A percentile compares a stretch with the other conserved stretches of the same genome.
These are phyloP conservation scores for Thalia dealbata DNA, from an alignment of 176 grass and related monocot genomes.

Conservation along the genomic window DNA sequence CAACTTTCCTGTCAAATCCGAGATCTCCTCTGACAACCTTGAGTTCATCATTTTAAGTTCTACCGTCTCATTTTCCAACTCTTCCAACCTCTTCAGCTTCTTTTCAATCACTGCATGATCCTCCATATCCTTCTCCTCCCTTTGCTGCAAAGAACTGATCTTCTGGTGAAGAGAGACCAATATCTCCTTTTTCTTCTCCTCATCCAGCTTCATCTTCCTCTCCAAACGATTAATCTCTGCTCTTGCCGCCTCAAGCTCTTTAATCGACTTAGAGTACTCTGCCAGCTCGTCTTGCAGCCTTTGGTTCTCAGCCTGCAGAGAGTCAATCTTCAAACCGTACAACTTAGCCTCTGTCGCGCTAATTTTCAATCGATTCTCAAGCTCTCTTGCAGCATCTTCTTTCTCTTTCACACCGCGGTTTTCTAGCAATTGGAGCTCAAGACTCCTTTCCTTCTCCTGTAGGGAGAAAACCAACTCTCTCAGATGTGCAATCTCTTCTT, in stretches of 20 bases:
- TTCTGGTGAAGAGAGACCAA: constrained; percentile 41
- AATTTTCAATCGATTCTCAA: constrained; percentile 78
- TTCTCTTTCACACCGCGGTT: constrained; percentile 52
- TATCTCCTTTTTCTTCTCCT: constrained; percentile 42
- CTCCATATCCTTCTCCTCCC: constrained; percentile 23
- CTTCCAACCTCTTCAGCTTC: constrained; percentile 41
- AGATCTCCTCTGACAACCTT: constrained; percentile 59
- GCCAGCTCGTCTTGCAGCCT: constrained; percentile 40
- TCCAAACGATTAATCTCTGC: constrained; percentile 45
- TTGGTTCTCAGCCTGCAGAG: constrained; percentile 68
- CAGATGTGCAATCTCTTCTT: constrained; percentile 46
- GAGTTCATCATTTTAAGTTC: constrained; percentile 50
- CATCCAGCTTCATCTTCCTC: constrained; percentile 37
- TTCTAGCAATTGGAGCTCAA: constrained; percentile 54
- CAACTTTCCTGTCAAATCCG: constrained; percentile 37
- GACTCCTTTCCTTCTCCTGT: constrained; percentile 58
- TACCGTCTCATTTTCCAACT: constrained; percentile 49
- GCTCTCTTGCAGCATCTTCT: constrained; percentile 45
- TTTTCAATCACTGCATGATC: constrained; percentile 24
- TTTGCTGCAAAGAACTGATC: constrained; percentile 25
- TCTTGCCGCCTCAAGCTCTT: constrained; percentile 46
- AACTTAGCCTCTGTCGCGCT: constrained; percentile 50
- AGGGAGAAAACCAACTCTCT: constrained; percentile 71
- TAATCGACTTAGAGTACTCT: constrained; percentile 31
- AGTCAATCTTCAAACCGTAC: constrained; percentile 56